Evolutionary conservation across 1,139 yeast genomes (phyloP).

Genomic region (Candida glucosophila): DNA sequence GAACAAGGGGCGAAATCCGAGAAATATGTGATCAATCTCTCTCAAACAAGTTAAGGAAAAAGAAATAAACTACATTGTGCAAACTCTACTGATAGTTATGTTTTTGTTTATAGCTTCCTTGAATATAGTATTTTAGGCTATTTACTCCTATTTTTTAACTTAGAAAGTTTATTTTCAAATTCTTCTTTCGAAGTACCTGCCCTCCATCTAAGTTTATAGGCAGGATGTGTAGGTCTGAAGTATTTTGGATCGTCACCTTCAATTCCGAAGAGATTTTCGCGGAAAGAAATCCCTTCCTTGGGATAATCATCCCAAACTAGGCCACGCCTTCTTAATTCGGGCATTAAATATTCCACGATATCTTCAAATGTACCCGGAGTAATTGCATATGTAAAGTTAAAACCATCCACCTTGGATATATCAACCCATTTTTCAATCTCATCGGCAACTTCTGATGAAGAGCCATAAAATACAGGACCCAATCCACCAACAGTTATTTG

Average conservation of each 20-base stretch:
- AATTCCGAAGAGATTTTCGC: slow-evolving; percentile 19
- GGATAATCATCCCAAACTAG: slow-evolving; percentile 23
- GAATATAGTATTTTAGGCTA: too few relatives aligned
- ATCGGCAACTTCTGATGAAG: slow-evolving; percentile 17
- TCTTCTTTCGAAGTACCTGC: slow-evolving; percentile 27
- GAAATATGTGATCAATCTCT: too few relatives aligned
- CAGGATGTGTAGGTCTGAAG: slow-evolving; percentile 24
- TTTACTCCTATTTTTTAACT: too few relatives aligned
- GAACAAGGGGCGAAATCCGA: slow-evolving; percentile 33
- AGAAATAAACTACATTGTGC: too few relatives aligned
- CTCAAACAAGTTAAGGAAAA: too few relatives aligned
- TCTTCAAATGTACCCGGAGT: slow-evolving; percentile 21
- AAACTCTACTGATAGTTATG: too few relatives aligned
- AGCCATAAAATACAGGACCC: slow-evolving; percentile 20
- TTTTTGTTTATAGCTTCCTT: too few relatives aligned
- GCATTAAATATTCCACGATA: slow-evolving; percentile 18
- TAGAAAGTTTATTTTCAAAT: slow-evolving; percentile 15
- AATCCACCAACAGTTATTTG: slow-evolving; percentile 23
- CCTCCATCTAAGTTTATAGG: slow-evolving; percentile 31
- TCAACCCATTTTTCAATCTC: slow-evolving; percentile 23
- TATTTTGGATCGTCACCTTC: slow-evolving; percentile 14
- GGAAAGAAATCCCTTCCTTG: slow-evolving; percentile 12
- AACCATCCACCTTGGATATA: slow-evolving; percentile 21
- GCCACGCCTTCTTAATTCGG: slow-evolving; percentile 17
- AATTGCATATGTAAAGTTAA: slow-evolving; percentile 20